phyloP scores from a whole-genome alignment of 164 flowering plant species.

The Platanus orientalis region DNA sequence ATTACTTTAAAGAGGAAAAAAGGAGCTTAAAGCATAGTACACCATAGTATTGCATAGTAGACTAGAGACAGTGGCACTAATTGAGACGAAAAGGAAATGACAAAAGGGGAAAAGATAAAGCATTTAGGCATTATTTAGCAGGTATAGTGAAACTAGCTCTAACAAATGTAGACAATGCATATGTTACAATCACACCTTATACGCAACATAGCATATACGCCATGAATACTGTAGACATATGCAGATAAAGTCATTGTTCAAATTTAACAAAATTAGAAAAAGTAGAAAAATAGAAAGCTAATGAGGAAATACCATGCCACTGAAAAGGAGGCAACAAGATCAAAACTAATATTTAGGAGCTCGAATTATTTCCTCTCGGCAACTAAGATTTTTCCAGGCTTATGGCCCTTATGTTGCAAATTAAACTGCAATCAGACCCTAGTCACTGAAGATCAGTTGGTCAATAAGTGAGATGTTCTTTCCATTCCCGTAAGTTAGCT shows the following conservation, averaged over 20 bases:
- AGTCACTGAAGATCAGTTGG: background rate
- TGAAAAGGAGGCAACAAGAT: background rate
- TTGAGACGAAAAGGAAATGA: too few species aligned
- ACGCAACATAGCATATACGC: background rate
- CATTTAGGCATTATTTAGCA: background rate
- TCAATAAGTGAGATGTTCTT: background rate
- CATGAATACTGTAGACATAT: background rate
- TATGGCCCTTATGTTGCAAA: background rate
- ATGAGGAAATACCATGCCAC: background rate
- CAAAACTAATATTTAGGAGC: background rate
- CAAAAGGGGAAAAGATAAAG: background rate
- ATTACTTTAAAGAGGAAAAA: slow-evolving; percentile 5
- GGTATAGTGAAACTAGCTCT: background rate
- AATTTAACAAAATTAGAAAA: background rate
- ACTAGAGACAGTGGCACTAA: background rate
- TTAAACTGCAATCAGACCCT: background rate
- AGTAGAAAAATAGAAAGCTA: background rate
- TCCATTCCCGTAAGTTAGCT: background rate
- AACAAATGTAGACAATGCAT: background rate
- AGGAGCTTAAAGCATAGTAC: background rate
- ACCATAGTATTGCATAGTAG: background rate
- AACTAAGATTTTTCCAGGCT: background rate
- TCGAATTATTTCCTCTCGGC: background rate
- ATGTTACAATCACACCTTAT: background rate
- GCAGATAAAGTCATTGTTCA: background rate